Percentiles rank a stretch among this genome's conserved stretches.
These are phyloP conservation scores for Daldinia concentrica DNA, from an alignment of 495 filamentous ascomycete species.

Conservation along the genomic window DNA sequence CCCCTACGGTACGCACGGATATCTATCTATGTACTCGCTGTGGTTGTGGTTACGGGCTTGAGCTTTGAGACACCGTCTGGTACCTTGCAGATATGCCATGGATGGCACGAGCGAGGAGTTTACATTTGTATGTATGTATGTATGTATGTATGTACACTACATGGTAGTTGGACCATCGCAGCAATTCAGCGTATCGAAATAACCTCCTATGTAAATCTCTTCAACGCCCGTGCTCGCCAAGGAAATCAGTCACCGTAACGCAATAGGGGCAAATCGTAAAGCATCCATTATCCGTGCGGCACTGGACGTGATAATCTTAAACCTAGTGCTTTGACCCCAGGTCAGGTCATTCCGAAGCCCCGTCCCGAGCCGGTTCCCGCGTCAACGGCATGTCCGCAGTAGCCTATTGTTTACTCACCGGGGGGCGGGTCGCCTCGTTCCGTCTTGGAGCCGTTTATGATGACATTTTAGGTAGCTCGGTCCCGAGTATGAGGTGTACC, in stretches of 20 bases:
- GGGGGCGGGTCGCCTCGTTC: not conserved
- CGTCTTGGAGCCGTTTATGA: not conserved
- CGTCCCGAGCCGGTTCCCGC: not conserved
- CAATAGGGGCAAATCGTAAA: not conserved
- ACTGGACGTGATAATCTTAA: too few species aligned
- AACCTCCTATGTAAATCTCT: not conserved
- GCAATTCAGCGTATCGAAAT: not conserved
- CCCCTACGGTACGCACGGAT: not conserved
- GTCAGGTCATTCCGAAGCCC: not conserved
- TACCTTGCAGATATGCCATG: not conserved
- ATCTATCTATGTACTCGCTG: too few species aligned
- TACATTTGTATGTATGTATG: not conserved
- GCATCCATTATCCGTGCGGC: not conserved
- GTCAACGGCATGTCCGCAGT: not conserved
- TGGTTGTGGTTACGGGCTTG: not conserved
- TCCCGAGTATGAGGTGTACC: not conserved
- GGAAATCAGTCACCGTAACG: not conserved
- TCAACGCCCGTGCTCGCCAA: not conserved
- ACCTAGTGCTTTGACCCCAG: not conserved
- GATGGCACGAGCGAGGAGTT: not conserved
- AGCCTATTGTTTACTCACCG: not conserved
- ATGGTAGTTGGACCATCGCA: not conserved
- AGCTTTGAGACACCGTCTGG: not conserved
- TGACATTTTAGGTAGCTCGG: not conserved
- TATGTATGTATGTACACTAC: not conserved